These are phyloP conservation scores for Exophiala lecanii-corni DNA, from an alignment of 2,329 filamentous ascomycete species.

Conservation along the genomic window DNA sequence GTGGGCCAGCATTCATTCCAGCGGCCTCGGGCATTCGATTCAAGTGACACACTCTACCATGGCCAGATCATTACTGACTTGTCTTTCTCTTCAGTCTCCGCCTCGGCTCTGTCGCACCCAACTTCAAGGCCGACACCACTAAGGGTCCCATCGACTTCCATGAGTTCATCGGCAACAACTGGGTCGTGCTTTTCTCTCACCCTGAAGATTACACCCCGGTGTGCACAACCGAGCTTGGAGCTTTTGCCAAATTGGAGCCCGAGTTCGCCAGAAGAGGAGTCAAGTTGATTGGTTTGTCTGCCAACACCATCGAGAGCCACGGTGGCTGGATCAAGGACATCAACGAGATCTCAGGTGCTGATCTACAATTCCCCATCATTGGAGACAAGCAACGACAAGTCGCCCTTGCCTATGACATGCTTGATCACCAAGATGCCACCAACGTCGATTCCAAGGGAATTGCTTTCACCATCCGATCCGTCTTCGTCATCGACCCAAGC, in stretches of 20 bases:
- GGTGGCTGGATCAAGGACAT: conserved; percentile 53
- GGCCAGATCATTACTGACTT: conserved; percentile 7
- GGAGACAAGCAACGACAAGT: conserved; percentile 41
- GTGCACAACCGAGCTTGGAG: conserved; percentile 59
- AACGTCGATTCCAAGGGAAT: conserved; percentile 44
- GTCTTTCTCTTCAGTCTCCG: conserved; percentile 46
- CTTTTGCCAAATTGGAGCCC: conserved; percentile 60
- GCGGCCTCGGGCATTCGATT: too few relatives aligned
- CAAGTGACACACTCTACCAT: background rate
- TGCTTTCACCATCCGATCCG: conserved; percentile 61
- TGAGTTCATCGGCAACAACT: conserved; percentile 65
- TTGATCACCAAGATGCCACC: conserved; percentile 38
- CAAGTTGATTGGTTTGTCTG: conserved; percentile 57
- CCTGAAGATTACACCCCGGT: conserved; percentile 44
- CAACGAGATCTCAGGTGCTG: conserved; percentile 36
- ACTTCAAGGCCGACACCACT: conserved; percentile 67
- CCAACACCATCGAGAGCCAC: conserved; percentile 55
- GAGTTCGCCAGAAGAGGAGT: conserved; percentile 59
- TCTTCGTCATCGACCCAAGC: conserved; percentile 62
- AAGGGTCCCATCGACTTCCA: conserved; percentile 65
- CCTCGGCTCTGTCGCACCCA: conserved; percentile 61
- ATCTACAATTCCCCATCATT: conserved; percentile 42
- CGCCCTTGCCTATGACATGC: conserved; percentile 40
- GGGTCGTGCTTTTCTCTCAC: conserved; percentile 68
- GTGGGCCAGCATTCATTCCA: too few relatives aligned